A percentile compares a stretch with the other conserved stretches of the same genome.
These are phyloP conservation scores for Phytophthora sansomeana DNA, from an alignment of 352 stramenopile species.

Conservation along the genomic window DNA sequence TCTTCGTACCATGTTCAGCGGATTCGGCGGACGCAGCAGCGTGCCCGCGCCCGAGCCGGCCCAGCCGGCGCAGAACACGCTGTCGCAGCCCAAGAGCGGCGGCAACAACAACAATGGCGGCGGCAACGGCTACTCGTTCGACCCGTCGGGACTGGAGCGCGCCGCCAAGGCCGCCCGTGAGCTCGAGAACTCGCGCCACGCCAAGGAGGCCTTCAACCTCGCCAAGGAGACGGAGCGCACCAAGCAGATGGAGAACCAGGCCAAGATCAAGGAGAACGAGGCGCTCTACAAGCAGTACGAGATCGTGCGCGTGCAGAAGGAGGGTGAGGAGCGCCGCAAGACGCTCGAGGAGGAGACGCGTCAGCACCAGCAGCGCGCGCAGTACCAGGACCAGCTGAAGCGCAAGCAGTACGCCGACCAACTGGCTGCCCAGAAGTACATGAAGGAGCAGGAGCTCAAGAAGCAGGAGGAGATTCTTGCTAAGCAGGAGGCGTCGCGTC, in stretches of 20 bases:
- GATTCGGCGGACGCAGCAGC: conserved; percentile 56
- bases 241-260: conserved; percentile 94
- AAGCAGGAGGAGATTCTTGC: conserved; percentile 98
- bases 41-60: conserved; percentile 35
- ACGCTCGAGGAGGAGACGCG: conserved; percentile 97
- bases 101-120: conserved; percentile 22
- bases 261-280: conserved; percentile 93
- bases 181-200: conserved; percentile 95
- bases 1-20: conserved; percentile 64
- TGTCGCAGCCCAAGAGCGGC: conserved; percentile 46
- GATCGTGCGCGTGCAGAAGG: conserved; percentile 96
- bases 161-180: conserved; percentile 98
- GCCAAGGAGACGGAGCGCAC: conserved; percentile 96
- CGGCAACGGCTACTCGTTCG: conserved; percentile 91
- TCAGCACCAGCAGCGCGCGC: conserved; percentile 95
- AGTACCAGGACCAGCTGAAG: conserved; percentile 99
- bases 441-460: conserved; percentile 97
- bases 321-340: conserved; percentile 97
- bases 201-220: conserved; percentile 95
- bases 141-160: conserved; percentile 96
- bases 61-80: conserved; percentile 41
- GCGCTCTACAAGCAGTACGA: conserved; percentile 94
- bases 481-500: conserved; percentile 95
- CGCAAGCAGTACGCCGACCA: conserved; percentile 98
- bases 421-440: conserved; percentile 95